Percentiles rank a stretch among this genome's conserved stretches.
phyloP scores from a whole-genome alignment of 257 asterid species.

The Fraxinus quadrangulata region DNA sequence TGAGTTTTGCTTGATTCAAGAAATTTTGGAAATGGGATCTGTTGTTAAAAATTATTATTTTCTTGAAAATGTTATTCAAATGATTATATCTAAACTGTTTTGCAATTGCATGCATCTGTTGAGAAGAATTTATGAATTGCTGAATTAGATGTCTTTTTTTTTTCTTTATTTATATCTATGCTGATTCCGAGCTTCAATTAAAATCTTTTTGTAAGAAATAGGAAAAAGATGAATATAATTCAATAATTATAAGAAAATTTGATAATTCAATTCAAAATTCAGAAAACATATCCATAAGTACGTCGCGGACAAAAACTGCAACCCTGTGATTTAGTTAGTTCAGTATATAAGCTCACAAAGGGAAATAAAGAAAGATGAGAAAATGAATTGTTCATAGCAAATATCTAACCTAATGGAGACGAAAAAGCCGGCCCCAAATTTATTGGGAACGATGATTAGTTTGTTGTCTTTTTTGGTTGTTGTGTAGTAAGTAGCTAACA shows the following conservation, averaged over 20 bases:
- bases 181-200: too few species aligned
- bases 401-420: background rate
- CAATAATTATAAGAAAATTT: background rate
- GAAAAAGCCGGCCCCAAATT: background rate
- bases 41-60: background rate
- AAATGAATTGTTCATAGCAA: background rate
- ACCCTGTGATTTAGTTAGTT: too few species aligned
- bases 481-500: background rate
- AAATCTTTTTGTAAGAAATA: too few species aligned
- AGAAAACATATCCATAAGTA: background rate
- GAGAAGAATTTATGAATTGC: too few species aligned
- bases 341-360: background rate
- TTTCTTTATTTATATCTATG: too few species aligned
- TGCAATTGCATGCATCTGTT: background rate
- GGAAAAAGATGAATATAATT: constrained; percentile 7
- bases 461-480: background rate
- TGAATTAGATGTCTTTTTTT: too few species aligned
- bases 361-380: background rate
- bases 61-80: constrained; percentile 5
- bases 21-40: constrained; percentile 21
- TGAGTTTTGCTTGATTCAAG: constrained; percentile 13
- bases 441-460: background rate
- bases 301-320: background rate
- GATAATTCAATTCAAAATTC: background rate
- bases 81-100: background rate